Evolutionary conservation across 176 grass and related monocot species (phyloP), one percentile per base, ranked within the genome.

Genomic region (Carex myosuroides): DNA sequence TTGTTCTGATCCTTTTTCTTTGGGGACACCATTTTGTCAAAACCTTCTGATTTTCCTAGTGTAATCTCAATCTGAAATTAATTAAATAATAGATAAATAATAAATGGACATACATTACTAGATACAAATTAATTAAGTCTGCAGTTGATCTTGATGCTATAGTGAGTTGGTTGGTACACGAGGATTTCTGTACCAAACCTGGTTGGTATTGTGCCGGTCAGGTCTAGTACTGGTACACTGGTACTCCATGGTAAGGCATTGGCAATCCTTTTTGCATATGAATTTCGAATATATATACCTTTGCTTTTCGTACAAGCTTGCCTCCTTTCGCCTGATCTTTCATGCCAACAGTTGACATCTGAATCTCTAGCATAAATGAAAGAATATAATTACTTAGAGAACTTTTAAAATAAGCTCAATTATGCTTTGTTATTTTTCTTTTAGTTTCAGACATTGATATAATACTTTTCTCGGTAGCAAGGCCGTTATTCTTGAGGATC

Each of bases 401-500:
- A 75, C 46, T 24, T 58, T 26, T 26, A 21, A 41, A 42, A 78
- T 58, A 53, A 53, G 44, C 5, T 59, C n/a, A 4, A 80, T 17
- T 68, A 57, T 46, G 7, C 33, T 53, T 65, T 57, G 42, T 10
- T 8, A 32, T 30, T 44, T 44, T 29, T 80, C n/a, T 0, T 17
- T 35, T 35, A 16, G 46, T 57, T 81, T 46, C 17, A 85, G 64
- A 64, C 5, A 5, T 3, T 56, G 4, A 66, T 14, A 4, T 59
- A 21, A 13, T 87, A 93, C 92, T 94, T 84, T 93, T 98, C 80
- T 94, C 87, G 16, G 73, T 94, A 83, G 95, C 95, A 3, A 93
- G 75, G 60, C 91, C 92, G 69, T 88, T 98, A 80, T 94, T 94
- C 88, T 98, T 98, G 61, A 93, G 86, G 70, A 98, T 98, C 80